Percentiles rank a stretch among this genome's conserved stretches.
Conservation (phyloP, 805 yeast species). For the Yarrowia alimentaria region DNA sequence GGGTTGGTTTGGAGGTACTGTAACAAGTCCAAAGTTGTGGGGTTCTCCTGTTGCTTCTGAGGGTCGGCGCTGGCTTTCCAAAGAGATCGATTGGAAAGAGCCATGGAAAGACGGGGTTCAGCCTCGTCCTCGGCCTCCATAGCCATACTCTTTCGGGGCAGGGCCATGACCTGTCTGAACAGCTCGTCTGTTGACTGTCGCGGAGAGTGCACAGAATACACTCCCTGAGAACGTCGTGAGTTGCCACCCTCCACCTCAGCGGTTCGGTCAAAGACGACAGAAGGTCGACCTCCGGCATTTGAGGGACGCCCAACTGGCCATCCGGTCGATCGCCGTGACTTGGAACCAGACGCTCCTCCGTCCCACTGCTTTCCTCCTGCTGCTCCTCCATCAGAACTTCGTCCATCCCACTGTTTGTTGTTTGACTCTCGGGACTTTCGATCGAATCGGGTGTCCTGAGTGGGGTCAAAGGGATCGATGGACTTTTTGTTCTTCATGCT, state of each 20-base stretch:
- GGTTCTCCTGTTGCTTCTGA: slow-evolving; percentile 43
- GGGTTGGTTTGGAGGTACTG: slow-evolving; percentile 72
- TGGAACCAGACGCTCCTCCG: slow-evolving; percentile 3
- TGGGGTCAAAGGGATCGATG: slow-evolving; percentile 11
- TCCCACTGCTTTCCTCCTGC: slow-evolving; percentile 3
- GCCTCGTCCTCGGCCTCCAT: slow-evolving; percentile 12
- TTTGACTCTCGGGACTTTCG: slow-evolving; percentile 8
- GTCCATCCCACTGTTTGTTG: slow-evolving; percentile 10
- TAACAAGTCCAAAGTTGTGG: slow-evolving; percentile 65
- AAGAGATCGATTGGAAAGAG: slow-evolving; percentile 26
- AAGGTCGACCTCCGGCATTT: slow-evolving; percentile 24
- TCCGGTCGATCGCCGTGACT: slow-evolving; percentile 1
- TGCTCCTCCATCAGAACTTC: not conserved
- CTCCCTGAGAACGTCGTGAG: slow-evolving; percentile 9
- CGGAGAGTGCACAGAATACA: slow-evolving; percentile 18
- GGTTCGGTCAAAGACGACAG: slow-evolving; percentile 8
- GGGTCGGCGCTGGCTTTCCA: slow-evolving; percentile 57
- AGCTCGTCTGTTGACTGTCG: slow-evolving; percentile 31
- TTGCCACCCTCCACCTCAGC: not conserved
- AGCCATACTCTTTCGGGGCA: slow-evolving; percentile 33
- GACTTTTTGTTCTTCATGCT: slow-evolving; percentile 24
- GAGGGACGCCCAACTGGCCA: slow-evolving; percentile 15
- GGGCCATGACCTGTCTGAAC: slow-evolving; percentile 33
- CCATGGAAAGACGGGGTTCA: slow-evolving; percentile 14
- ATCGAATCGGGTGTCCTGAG: slow-evolving; percentile 16